Conservation (phyloP, 129 eudicot genomes). For the Centaurea solstitialis region DNA sequence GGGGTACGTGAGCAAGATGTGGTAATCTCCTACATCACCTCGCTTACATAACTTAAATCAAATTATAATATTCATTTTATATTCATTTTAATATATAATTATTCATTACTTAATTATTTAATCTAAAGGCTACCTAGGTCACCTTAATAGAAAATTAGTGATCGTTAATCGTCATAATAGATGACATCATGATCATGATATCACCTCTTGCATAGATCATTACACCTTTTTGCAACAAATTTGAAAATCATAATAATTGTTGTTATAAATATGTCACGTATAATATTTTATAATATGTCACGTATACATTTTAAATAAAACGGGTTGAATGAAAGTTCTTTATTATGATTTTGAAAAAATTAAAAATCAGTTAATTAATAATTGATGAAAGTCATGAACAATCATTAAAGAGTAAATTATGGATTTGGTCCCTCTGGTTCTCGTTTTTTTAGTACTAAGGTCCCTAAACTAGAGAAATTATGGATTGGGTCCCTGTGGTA, state of each 20-base stretch:
- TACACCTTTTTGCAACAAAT: not conserved
- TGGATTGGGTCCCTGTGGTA: too few species aligned
- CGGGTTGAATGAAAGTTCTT: too few species aligned
- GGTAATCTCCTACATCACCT: conserved; percentile 16
- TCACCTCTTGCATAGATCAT: not conserved
- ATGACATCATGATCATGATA: not conserved
- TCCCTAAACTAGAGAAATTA: too few species aligned
- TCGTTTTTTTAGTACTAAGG: too few species aligned
- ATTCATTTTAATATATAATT: not conserved
- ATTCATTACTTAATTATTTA: not conserved
- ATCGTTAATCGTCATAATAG: not conserved
- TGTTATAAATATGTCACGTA: too few species aligned
- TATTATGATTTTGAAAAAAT: too few species aligned
- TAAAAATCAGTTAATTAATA: too few species aligned
- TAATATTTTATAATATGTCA: too few species aligned
- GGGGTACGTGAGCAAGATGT: not conserved
- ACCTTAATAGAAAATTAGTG: not conserved
- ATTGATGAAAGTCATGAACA: too few species aligned
- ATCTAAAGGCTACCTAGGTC: not conserved
- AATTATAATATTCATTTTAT: not conserved
- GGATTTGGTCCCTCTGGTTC: too few species aligned
- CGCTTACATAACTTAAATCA: conserved; percentile 18
- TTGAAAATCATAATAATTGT: not conserved
- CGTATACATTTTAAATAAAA: too few species aligned
- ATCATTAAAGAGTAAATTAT: too few species aligned